phyloP scores from a whole-genome alignment of 768 basidiomycete genomes.

The Boletus tylopilopsis region DNA sequence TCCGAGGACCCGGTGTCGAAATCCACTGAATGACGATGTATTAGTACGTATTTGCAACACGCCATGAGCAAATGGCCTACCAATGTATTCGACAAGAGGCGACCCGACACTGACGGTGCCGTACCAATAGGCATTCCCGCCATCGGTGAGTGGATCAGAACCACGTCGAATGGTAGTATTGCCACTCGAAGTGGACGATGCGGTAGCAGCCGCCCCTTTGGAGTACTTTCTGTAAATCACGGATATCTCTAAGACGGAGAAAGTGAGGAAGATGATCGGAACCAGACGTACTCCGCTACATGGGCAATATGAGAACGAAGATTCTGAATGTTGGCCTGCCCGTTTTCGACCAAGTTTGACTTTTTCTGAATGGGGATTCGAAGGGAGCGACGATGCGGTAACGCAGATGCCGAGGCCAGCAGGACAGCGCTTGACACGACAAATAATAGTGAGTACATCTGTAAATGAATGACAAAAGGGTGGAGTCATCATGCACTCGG shows the following conservation, averaged over 20 bases:
- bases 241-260: constrained; percentile 16
- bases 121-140: constrained; percentile 19
- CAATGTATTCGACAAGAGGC: constrained; percentile 16
- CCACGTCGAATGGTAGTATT: not conserved
- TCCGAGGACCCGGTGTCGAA: constrained; percentile 38
- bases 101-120: constrained; percentile 24
- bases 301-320: constrained; percentile 14
- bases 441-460: constrained; percentile 10
- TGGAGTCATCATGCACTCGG: not conserved
- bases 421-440: constrained; percentile 5
- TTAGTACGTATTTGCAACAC: not conserved
- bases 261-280: constrained; percentile 2
- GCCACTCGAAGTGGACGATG: not conserved
- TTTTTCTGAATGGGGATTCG: constrained; percentile 19
- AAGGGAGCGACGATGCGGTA: constrained; percentile 11
- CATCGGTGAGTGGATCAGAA: constrained; percentile 12
- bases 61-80: constrained; percentile 6
- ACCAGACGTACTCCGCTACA: constrained; percentile 10
- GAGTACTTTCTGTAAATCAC: not conserved
- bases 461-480: not conserved
- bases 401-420: constrained; percentile 14
- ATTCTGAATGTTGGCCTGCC: constrained; percentile 15
- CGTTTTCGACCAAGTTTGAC: constrained; percentile 8
- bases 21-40: constrained; percentile 15
- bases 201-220: no score